phyloP scores from a whole-genome alignment of 495 filamentous ascomycete genomes.

The Patellaria atrata region DNA sequence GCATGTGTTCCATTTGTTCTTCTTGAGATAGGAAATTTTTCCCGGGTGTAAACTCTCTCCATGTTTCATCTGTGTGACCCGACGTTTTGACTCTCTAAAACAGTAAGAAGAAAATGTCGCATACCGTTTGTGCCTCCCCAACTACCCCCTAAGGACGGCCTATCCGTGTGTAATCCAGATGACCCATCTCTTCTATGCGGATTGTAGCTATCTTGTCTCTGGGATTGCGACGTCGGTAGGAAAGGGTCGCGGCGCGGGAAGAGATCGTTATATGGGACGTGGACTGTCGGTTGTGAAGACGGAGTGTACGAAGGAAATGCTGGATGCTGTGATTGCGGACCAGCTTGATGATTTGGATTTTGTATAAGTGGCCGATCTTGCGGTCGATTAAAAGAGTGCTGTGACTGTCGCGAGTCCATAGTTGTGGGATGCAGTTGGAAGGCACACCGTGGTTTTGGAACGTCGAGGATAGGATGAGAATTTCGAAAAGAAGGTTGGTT shows the following conservation, averaged over 20 bases:
- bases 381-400: constrained; percentile 18
- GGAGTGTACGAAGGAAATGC: constrained; percentile 16
- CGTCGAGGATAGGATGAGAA: too few species aligned
- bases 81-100: too few species aligned
- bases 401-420: constrained; percentile 24
- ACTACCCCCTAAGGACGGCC: constrained; percentile 6
- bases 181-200: constrained; percentile 5
- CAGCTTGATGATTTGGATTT: constrained; percentile 23
- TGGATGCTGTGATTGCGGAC: constrained; percentile 12
- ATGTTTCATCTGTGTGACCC: too few species aligned
- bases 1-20: too few species aligned
- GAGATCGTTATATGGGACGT: constrained; percentile 27
- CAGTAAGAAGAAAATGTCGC: too few species aligned
- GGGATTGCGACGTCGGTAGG: constrained; percentile 15
- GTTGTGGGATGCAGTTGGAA: too few species aligned
- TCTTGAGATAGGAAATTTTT: too few species aligned
- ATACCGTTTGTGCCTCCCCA: constrained; percentile 17
- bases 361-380: constrained; percentile 22
- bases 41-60: too few species aligned
- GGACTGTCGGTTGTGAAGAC: constrained; percentile 24
- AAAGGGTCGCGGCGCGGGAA: constrained; percentile 28
- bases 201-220: constrained; percentile 20
- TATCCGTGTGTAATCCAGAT: constrained; percentile 9
- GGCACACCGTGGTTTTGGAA: too few species aligned
- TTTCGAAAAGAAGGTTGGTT: too few species aligned